Percentiles rank a stretch among this genome's conserved stretches.
phyloP scores from a whole-genome alignment of 192 early-diverging fungal genomes.

The Coemansia sp. region DNA sequence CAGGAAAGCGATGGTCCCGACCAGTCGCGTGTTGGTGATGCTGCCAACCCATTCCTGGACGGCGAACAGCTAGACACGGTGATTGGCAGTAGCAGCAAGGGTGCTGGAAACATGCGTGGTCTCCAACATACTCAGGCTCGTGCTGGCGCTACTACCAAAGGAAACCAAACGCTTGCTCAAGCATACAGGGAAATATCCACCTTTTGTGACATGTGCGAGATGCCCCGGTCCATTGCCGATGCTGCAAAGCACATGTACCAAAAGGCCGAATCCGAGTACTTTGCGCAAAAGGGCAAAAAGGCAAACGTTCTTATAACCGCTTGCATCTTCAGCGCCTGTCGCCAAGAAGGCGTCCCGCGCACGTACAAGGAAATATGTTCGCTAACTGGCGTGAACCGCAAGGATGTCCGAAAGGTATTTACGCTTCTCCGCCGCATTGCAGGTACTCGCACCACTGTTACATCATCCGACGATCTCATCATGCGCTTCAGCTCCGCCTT shows the following conservation, averaged over 20 bases:
- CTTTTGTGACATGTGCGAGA: constrained; percentile 77
- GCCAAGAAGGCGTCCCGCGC: constrained; percentile 72
- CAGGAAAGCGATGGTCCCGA: constrained; percentile 25
- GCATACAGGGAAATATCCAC: constrained; percentile 78
- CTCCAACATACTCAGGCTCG: constrained; percentile 35
- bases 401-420: constrained; percentile 77
- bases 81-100: constrained; percentile 80
- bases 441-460: constrained; percentile 55
- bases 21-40: constrained; percentile 24
- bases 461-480: constrained; percentile 68
- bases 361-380: constrained; percentile 91
- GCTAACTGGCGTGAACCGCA: constrained; percentile 81
- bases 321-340: constrained; percentile 87
- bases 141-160: constrained; percentile 42
- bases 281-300: constrained; percentile 63
- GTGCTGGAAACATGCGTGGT: background rate
- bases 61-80: constrained; percentile 28
- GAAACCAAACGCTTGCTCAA: constrained; percentile 67
- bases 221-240: constrained; percentile 76
- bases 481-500: constrained; percentile 77
- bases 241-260: constrained; percentile 89
- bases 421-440: constrained; percentile 38
- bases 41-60: constrained; percentile 18
- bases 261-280: constrained; percentile 70
- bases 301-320: constrained; percentile 79